Base-by-base conservation (phyloP, 768 basidiomycete species). In the Filobasidium floriforme region DNA sequence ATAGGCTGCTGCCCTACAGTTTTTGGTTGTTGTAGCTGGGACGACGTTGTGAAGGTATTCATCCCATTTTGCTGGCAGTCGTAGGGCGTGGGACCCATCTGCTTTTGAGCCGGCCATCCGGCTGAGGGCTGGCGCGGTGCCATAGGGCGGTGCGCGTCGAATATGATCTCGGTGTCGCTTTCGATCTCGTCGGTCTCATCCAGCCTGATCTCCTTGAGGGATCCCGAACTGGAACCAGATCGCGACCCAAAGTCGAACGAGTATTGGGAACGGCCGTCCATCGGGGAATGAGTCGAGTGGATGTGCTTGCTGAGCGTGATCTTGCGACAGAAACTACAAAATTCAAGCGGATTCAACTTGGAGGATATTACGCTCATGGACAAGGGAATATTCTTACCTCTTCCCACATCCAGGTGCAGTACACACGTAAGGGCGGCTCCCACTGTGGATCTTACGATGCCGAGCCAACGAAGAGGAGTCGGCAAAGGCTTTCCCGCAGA, bases 231-330 rank as follows among this genome's bases (percentile, higher is more conserved):
- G 18, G 46, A 49, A 15, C 46, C 46, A 14, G 46, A 49, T 15
- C 18, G 32, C 9, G 32, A 37, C 9, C 32, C 22, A 15, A 49
- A 49, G 46, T 49, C 46, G 46, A 49, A 49, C 15, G 46, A 49
- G 18, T 18, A 22, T 14, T 22, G 15, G 14, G 46, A 15, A 22
- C 18, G 22, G 22, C 5, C 6, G 15, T 49, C 46, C 46, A 22
- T 18, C 5, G 18, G 46, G 22, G 46, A 49, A 49, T 49, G 46
- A 15, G 18, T 18, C 15, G 46, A 15, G 46, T 71, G 70, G 72
- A 75, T 71, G 68, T 81, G 81, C 70, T 77, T 79, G 57, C 77
- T 75, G 60, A 79, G 75, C 9, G 80, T 81, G 69, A 79, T 79
- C 61, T 79, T 75, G 41, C 80, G 75, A 59, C 76, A 78, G 68